A percentile compares a stretch with the other conserved stretches of the same genome.
phyloP scores from a whole-genome alignment of 2,329 filamentous ascomycete genomes.

The Lachnellula occidentalis region DNA sequence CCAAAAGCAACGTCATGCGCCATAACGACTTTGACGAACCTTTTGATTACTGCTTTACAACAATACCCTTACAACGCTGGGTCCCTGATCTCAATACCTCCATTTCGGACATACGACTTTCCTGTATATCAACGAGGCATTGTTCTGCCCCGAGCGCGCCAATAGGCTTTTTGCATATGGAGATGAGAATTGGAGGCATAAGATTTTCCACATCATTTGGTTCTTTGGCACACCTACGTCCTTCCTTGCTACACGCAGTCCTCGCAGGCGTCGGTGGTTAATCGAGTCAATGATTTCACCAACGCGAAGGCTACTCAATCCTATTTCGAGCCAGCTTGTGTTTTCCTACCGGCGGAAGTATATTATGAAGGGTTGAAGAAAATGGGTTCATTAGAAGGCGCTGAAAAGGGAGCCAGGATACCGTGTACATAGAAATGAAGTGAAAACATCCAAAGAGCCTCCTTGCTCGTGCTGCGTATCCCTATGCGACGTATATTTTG shows the following conservation, averaged over 20 bases:
- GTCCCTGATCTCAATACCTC: not conserved
- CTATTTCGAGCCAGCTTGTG: too few relatives aligned
- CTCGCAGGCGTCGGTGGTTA: not conserved
- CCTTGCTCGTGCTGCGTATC: too few relatives aligned
- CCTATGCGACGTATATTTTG: too few relatives aligned
- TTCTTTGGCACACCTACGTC: not conserved
- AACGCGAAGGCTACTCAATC: too few relatives aligned
- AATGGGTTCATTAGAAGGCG: too few relatives aligned
- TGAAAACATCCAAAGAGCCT: too few relatives aligned
- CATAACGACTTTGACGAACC: slow-evolving; percentile 1
- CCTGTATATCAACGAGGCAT: not conserved
- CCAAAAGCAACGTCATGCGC: not conserved
- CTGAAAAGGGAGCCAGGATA: too few relatives aligned
- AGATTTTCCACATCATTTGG: not conserved
- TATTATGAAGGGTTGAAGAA: too few relatives aligned
- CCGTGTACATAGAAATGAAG: too few relatives aligned
- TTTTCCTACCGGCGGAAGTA: too few relatives aligned
- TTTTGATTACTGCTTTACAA: slow-evolving; percentile 1
- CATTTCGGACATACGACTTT: not conserved
- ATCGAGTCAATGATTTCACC: too few relatives aligned
- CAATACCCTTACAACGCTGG: not conserved
- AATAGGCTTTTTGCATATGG: not conserved
- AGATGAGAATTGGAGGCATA: not conserved
- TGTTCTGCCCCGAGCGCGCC: not conserved
- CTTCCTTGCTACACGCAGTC: not conserved